These are phyloP conservation scores for Dipteronia dyeriana DNA, from an alignment of 345 rosid genomes.

Conservation along the genomic window DNA sequence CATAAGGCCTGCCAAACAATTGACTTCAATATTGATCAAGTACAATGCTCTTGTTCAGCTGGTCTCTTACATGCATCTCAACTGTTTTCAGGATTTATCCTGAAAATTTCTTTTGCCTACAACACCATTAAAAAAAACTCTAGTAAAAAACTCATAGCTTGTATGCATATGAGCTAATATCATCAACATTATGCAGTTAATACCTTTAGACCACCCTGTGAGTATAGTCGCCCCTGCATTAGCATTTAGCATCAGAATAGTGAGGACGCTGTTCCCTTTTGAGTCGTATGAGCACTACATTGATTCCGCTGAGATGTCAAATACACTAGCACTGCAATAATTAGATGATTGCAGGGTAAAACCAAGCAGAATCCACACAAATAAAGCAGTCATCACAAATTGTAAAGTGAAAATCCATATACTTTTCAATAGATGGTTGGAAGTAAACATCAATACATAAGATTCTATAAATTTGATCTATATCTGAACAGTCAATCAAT, in stretches of 20 bases:
- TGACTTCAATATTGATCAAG: slow-evolving; percentile 85
- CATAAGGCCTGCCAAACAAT: slow-evolving; percentile 92
- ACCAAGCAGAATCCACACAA: too few relatives aligned
- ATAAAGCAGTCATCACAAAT: too few relatives aligned
- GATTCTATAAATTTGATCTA: background rate
- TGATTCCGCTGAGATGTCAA: too few relatives aligned
- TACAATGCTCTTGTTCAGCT: slow-evolving; percentile 83
- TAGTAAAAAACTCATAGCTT: slow-evolving; percentile 8
- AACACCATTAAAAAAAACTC: slow-evolving; percentile 8
- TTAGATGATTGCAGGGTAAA: too few relatives aligned
- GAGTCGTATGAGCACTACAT: too few relatives aligned
- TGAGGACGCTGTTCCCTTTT: too few relatives aligned
- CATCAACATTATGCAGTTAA: background rate
- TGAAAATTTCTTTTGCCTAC: slow-evolving; percentile 92
- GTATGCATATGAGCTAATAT: background rate
- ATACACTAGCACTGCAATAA: too few relatives aligned
- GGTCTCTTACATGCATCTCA: slow-evolving; percentile 85
- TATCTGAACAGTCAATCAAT: background rate
- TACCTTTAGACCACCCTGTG: slow-evolving; percentile 87
- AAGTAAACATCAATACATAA: too few relatives aligned
- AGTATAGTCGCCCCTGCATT: slow-evolving; percentile 32
- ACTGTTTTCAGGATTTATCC: slow-evolving; percentile 95
- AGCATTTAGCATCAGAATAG: too few relatives aligned
- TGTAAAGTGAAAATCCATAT: too few relatives aligned
- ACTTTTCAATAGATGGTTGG: too few relatives aligned